A percentile compares a stretch with the other conserved stretches of the same genome.
phyloP scores from a whole-genome alignment of 2,329 filamentous ascomycete genomes.

The Colletotrichum musicola region DNA sequence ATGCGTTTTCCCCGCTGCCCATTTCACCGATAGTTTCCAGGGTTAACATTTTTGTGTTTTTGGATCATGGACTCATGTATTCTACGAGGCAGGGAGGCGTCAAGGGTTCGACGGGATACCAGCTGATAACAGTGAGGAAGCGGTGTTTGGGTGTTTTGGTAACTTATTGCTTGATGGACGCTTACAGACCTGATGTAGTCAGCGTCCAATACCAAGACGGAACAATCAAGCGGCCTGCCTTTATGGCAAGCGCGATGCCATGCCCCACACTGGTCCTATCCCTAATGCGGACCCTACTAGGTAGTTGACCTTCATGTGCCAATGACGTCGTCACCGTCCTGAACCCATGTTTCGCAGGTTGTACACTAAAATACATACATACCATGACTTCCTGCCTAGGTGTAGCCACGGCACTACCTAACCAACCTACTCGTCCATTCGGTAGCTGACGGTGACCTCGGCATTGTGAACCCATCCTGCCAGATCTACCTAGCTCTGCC shows the following conservation, averaged over 20 bases:
- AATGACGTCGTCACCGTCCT: slow-evolving; percentile 11
- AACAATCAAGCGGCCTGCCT: too few relatives aligned
- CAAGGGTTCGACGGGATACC: slow-evolving; percentile 18
- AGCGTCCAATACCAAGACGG: too few relatives aligned
- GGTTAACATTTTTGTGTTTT: background rate
- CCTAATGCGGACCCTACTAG: too few relatives aligned
- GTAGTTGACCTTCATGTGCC: background rate
- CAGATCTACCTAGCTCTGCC: background rate
- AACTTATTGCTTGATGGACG: too few relatives aligned
- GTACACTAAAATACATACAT: background rate
- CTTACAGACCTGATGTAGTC: too few relatives aligned
- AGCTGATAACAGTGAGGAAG: slow-evolving; percentile 14
- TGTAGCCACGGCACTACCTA: background rate
- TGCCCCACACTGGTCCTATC: too few relatives aligned
- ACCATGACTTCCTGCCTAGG: too few relatives aligned
- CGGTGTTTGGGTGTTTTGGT: too few relatives aligned
- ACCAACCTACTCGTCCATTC: background rate
- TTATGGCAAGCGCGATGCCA: too few relatives aligned
- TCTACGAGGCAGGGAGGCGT: slow-evolving; percentile 24
- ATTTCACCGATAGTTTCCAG: too few relatives aligned
- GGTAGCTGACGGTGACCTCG: slow-evolving; percentile 3
- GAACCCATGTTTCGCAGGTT: background rate
- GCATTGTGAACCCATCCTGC: background rate
- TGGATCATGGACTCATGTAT: slow-evolving; percentile 5
- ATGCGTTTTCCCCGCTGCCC: too few relatives aligned